Evolutionary conservation across 2,329 filamentous ascomycete genomes (phyloP), one percentile per base, ranked within the genome.

Genomic region (Colletotrichum scovillei): DNA sequence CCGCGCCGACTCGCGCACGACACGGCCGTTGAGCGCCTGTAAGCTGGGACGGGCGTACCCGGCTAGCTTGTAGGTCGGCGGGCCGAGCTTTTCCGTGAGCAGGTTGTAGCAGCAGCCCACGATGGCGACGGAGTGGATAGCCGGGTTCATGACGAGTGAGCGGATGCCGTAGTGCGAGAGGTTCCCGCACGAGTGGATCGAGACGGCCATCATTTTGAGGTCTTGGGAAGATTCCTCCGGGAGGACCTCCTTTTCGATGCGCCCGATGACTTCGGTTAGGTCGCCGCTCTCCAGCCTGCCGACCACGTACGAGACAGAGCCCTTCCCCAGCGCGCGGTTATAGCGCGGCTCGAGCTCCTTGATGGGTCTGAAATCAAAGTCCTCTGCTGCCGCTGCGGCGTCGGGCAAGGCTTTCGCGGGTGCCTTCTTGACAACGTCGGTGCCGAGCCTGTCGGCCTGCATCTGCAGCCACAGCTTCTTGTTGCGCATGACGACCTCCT

Each of bases 101-200:
- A 98, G 90, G 78, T 99, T 99, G 87, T 99, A 98, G 87, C 97
- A 99, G 86, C 97, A 99, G 59, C 97, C 97, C 73, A 99, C 95
- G 80, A 99, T 95, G 71, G 96, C 96, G 26, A 98, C 93, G n/a
- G 95, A 95, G 38, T 91, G 91, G 68, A 98, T 95, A 5, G 92
- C 90, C 0, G 93, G 92, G 80, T 98, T 98, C 70, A 97, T 84
- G 1, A 95, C 84, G 24, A 99, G 89, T 0, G 96, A 97, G 16
- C 94, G 92, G 70, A 99, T 92, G 11, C 94, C 97, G 80, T 97
- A 95, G 82, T 99, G 97, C 0, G 97, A 93, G n/a, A 99, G 91
- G 77, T 99, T 98, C 32, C 97, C 97, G 80, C 97, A 99, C 0
- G 96, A 98, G 82, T 99, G 97, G 22, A 99, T 94, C 0, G 97